Evolutionary conservation across 1,284 basidiomycete species (phyloP), one percentile per base, ranked within the genome.

Genomic region (Leccinum insolens): DNA sequence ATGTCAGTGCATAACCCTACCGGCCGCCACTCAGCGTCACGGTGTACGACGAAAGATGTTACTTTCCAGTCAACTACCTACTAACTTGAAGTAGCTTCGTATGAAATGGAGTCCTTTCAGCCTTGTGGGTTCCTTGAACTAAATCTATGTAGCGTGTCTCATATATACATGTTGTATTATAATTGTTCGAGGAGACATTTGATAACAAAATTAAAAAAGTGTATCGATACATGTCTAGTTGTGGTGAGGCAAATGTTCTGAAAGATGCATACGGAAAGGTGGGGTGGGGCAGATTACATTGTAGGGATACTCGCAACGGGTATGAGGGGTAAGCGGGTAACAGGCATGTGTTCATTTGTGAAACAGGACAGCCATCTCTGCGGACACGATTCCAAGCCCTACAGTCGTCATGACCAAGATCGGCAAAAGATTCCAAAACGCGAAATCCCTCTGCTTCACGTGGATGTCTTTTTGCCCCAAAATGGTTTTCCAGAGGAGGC

Each of bases 401-500:
- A 82, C 83, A 1, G 65, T 72, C 1, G 85, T 87, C 88, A 89
- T 89, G 11, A 79, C 79, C 20, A 82, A 58, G 57, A 89, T 73
- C 0, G 89, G 88, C 3, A 90, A 78, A 7, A 86, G 66, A 76
- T 97, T 98, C 85, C 92, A 89, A 66, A 81, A 79, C 1, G 92
- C 88, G 80, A 98, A 98, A 61, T 89, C 84, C 61, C 75, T 71
- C 69, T 89, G 87, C 12, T 75, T 83, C n/a, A 98, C 88, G 2
- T 77, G 74, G 64, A 96, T 90, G 0, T 87, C 89, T 76, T 96
- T 97, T 76, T 95, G 92, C 62, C 78, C 77, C 66, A 98, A 81
- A 65, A 98, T 96, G 17, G 83, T 80, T 31, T 86, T 82, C 97
- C 97, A 99, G 11, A 99, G 84, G 64, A 99, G 80, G 0, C 96